Evolutionary conservation across 305 asterid species (phyloP), one percentile per base, ranked within the genome.

Genomic region (Fraxinus dipetala): DNA sequence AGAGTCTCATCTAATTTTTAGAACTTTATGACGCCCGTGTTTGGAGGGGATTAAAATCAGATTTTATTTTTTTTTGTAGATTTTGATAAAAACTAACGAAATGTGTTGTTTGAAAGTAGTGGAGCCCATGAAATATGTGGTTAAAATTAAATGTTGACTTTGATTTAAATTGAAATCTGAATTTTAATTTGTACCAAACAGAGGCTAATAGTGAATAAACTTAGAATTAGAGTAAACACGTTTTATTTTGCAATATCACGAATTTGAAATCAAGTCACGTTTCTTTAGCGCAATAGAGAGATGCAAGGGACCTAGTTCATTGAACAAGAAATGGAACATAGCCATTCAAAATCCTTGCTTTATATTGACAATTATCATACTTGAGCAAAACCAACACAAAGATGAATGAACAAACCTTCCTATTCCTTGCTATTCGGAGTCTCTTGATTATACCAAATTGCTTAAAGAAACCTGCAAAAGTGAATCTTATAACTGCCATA

Each of bases 401-500:
- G n/a, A 9, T 16, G 59, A 77, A 63, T 5, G 38, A 78, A 72
- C 82, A 43, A 34, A 95, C 98, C 99, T 95, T 95, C 87, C 85
- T 91, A 80, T 92, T 95, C 83, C 97, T 91, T 13, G 98, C 92
- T 78, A 96, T 89, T 83, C 95, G 88, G 59, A 96, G 91, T 85
- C 97, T 93, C 91, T 87, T 96, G 77, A 96, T 84, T 43, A 90
- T 36, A 82, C 99, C 99, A 83, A 96, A 94, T 86, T 96, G 99
- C 88, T 93, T 90, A 78, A 96, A 94, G 77, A 96, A 96, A 43
- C 93, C 97, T 95, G 94, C 89, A 90, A 84, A 86, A 38, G 16
- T 51, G 30, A 31, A 83, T 5, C 2, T 1, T 6, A 7, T 16
- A 13, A 38, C 3, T 72, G 26, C 63, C n/a, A 80, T 30, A 78